Evolutionary conservation across 306 rosid genomes (phyloP), one percentile per base, ranked within the genome.

Genomic region (Pueraria montana): DNA sequence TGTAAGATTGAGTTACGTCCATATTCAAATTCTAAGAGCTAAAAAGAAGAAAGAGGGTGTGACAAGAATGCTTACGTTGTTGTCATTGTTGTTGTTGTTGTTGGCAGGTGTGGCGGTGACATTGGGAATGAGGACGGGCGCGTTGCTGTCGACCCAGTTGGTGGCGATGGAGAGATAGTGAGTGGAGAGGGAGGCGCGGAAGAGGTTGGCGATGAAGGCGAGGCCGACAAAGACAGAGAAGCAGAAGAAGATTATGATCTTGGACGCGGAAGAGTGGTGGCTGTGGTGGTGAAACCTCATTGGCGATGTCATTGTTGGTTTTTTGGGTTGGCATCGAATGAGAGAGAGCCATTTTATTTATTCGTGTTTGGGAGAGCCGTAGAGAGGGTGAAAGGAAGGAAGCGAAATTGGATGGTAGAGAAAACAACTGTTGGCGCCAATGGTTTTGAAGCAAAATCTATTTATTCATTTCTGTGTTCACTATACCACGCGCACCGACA

Each of bases 131-230:
- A 84, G 81, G 1, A 83, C 2, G 66, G 79, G 63, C 0, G 88
- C 56, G 42, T 80, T 78, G 83, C 53, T 82, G 34, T 84, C 8
- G 21, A 80, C 88, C 93, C 88, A 85, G 66, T 82, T 86, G 1
- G 97, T 82, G n/a, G 97, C 74, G 72, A 82, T 5, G 11, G 90
- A 70, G 8, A 82, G 10, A 49, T 65, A 71, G 0, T 78, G 30
- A 11, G 92, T 81, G 36, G 87, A 86, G 38, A 91, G 82, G 1
- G 96, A 92, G 42, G 93, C 79, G 88, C 92, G 89, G 7, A 92
- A 86, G 76, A 89, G 23, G 85, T 87, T 83, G 3, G 86, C 89
- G 55, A 89, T 10, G 80, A 95, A 55, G 52, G 84, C 86, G n/a
- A 59, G 64, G 43, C 81, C 90, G 3, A 95, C 64, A 74, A 95